Evolutionary conservation across 2,329 filamentous ascomycete genomes (phyloP), one percentile per base, ranked within the genome.

Genomic region (Epichloe uncinata): DNA sequence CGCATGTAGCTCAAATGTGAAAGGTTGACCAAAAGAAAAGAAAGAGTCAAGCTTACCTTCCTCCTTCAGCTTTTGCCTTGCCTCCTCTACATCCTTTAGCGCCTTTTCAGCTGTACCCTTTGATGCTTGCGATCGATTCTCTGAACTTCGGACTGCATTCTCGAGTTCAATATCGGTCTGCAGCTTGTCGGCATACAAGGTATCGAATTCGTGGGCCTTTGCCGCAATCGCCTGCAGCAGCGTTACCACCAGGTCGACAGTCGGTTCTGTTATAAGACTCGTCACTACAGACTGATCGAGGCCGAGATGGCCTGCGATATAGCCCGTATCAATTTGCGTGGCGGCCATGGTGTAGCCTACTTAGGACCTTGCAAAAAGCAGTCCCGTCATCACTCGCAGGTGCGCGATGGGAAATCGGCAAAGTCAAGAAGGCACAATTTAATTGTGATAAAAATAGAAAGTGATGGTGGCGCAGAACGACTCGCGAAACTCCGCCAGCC

Each of bases 131-230:
- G 83, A 82, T 66, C 89, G 86, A 22, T 84, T 81, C 63, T 97
- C 91, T 53, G 85, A 84, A 56, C 79, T 85, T 58, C 89, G 84
- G 45, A 95, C 84, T 16, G 84, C 85, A 66, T 88, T 93, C 66
- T 98, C 93, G 7, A 97, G 78, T 71, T 97, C 90, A 42, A 98
- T 93, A 60, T 95, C 88, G 43, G 87, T 73, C 57, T 87, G 84
- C 42, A 96, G 76, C 69, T 96, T 97, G 56, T 95, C 87, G 9
- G 91, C 84, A 59, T 84, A 87, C 40, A 95, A 70, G 38, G 82
- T 78, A 63, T 95, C 88, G 59, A 80, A 84, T 60, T 95, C 88
- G 59, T 83, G 85, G 36, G 87, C 88, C 66, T 93, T 95, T 34
- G 73, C 71, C 22, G 82, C 78, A 48, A 97, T 79, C 26, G 85